Evolutionary conservation across 2,329 filamentous ascomycete genomes (phyloP).

Genomic region (Pseudogymnoascus sp.): DNA sequence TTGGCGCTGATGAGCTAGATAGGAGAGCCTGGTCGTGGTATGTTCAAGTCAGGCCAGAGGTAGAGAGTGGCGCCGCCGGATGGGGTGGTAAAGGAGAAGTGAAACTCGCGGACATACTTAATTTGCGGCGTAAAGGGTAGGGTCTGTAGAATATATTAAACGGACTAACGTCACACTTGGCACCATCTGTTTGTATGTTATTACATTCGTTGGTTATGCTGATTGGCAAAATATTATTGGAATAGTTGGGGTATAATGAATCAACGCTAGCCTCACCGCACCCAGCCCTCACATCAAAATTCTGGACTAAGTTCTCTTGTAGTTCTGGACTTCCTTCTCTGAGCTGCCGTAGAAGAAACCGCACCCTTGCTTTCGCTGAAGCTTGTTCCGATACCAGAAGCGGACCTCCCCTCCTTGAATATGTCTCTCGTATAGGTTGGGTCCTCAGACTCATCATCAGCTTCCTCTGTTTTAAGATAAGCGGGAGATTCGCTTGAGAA

Average conservation of each 20-base stretch:
- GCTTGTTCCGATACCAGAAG: constrained; percentile 49
- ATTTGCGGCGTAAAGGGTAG: constrained; percentile 38
- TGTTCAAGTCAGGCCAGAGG: constrained; percentile 63
- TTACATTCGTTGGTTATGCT: neutral
- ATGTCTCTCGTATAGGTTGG: constrained; percentile 26
- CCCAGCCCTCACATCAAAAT: neutral
- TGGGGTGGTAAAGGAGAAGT: constrained; percentile 77
- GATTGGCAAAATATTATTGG: neutral
- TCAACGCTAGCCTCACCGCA: neutral
- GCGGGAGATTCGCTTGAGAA: constrained; percentile 19
- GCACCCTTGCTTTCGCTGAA: constrained; percentile 34
- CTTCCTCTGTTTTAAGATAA: constrained; percentile 32
- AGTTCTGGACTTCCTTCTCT: constrained; percentile 21
- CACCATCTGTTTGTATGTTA: neutral
- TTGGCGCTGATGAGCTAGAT: constrained; percentile 61
- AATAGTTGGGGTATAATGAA: constrained; percentile 4
- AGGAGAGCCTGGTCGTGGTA: constrained; percentile 77
- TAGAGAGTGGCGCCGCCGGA: constrained; percentile 63
- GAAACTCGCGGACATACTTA: constrained; percentile 57
- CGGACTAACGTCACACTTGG: neutral
- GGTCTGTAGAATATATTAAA: neutral
- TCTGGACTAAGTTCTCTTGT: neutral
- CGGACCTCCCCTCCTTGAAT: constrained; percentile 27
- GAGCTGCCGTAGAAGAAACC: constrained; percentile 11
- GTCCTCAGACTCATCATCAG: constrained; percentile 41